Conservation (phyloP, 163 green algal genomes). For the Trebouxiophyceae sp. region DNA sequence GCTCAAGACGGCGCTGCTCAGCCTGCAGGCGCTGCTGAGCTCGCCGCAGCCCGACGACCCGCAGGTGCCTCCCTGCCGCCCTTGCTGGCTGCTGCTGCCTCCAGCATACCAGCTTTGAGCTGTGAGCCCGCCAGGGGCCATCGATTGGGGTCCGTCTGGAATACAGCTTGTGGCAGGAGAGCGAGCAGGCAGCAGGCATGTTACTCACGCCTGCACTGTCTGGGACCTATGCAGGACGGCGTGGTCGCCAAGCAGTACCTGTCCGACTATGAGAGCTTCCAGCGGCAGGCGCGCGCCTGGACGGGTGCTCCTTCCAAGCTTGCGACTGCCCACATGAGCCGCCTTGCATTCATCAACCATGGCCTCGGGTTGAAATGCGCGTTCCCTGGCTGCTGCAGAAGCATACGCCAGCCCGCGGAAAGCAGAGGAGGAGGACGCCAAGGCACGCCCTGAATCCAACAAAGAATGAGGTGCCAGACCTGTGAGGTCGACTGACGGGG, state of each 20-base stretch:
- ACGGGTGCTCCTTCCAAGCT: slow-evolving; percentile 21
- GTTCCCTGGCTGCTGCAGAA: too few species aligned
- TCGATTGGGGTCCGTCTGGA: not conserved
- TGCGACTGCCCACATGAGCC: too few species aligned
- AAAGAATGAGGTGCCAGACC: not conserved
- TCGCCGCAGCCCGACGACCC: slow-evolving; percentile 80
- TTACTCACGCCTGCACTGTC: not conserved
- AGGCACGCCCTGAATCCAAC: too few species aligned
- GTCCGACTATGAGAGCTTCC: slow-evolving; percentile 47
- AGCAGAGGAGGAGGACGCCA: too few species aligned
- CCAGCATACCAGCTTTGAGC: not conserved
- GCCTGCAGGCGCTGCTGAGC: slow-evolving; percentile 75
- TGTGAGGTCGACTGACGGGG: not conserved
- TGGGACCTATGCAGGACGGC: slow-evolving; percentile 55
- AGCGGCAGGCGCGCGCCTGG: slow-evolving; percentile 58
- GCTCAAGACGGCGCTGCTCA: slow-evolving; percentile 87
- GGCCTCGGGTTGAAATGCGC: too few species aligned
- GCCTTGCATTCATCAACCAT: too few species aligned
- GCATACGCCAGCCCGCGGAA: too few species aligned
- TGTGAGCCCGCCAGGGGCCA: not conserved
- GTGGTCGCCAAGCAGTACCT: slow-evolving; percentile 86
- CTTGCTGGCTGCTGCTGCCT: not conserved
- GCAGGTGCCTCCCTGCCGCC: slow-evolving; percentile 19
- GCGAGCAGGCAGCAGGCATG: not conserved
- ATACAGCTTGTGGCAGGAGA: not conserved